phyloP scores from a whole-genome alignment of 768 basidiomycete species.

The Tricholomella constricta region DNA sequence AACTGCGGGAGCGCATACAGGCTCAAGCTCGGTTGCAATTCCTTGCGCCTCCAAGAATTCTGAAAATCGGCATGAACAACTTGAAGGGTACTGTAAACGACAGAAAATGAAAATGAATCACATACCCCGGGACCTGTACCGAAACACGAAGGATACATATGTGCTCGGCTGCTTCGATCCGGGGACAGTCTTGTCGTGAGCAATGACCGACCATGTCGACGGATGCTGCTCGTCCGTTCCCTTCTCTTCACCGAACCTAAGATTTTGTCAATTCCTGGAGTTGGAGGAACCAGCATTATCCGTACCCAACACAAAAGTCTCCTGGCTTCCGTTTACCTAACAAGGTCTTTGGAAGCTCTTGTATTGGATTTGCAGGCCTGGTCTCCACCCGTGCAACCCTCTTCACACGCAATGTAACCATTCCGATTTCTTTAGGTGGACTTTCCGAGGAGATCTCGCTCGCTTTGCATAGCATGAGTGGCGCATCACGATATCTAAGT shows the following conservation, averaged over 20 bases:
- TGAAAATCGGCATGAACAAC: constrained; percentile 23
- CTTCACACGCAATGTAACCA: constrained; percentile 53
- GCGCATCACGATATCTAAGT: not conserved
- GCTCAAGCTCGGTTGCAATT: constrained; percentile 40
- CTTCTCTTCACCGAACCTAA: constrained; percentile 52
- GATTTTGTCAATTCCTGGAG: not conserved
- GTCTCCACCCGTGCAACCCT: constrained; percentile 27
- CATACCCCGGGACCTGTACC: constrained; percentile 59
- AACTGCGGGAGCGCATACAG: constrained; percentile 15
- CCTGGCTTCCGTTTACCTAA: constrained; percentile 41
- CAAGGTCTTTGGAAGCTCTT: constrained; percentile 34
- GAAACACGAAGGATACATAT: constrained; percentile 69
- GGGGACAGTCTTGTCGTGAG: constrained; percentile 40
- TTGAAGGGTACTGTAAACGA: not conserved
- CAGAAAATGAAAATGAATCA: not conserved
- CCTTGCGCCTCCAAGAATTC: constrained; percentile 56
- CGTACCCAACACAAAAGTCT: constrained; percentile 52
- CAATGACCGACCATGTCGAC: constrained; percentile 55
- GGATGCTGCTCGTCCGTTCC: constrained; percentile 40
- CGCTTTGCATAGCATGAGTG: not conserved
- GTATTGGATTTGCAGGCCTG: constrained; percentile 43
- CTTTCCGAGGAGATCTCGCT: constrained; percentile 12
- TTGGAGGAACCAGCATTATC: not conserved
- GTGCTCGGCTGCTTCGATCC: constrained; percentile 41
- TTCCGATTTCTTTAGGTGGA: constrained; percentile 47